Evolutionary conservation across 1,139 yeast species (phyloP).

Genomic region (Yamadazyma oceani): DNA sequence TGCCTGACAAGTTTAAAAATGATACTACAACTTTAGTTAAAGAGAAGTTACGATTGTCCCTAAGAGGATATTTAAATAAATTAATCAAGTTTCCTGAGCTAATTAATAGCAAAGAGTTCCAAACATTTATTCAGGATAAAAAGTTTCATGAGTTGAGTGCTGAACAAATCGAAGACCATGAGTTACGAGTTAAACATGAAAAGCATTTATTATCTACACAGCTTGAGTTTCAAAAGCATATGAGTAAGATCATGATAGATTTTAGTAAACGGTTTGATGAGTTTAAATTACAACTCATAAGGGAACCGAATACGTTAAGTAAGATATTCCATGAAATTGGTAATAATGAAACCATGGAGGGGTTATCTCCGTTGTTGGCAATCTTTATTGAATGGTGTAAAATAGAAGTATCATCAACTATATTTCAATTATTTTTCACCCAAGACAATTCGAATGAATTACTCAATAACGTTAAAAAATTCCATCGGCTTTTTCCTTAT

Average conservation of each 20-base stretch:
- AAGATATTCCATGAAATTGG: slow-evolving; percentile 66
- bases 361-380: slow-evolving; percentile 66
- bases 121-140: slow-evolving; percentile 50
- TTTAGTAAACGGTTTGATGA: slow-evolving; percentile 53
- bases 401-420: slow-evolving; percentile 78
- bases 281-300: slow-evolving; percentile 53
- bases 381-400: slow-evolving; percentile 80
- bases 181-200: slow-evolving; percentile 61
- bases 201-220: slow-evolving; percentile 62
- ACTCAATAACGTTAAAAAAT: slow-evolving; percentile 61
- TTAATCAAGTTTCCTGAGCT: slow-evolving; percentile 57
- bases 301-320: slow-evolving; percentile 48
- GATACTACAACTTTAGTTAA: slow-evolving; percentile 26
- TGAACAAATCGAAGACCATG: slow-evolving; percentile 54
- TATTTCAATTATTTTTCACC: slow-evolving; percentile 76
- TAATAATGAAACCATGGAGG: slow-evolving; percentile 47
- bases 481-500: slow-evolving; percentile 80
- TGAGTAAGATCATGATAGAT: slow-evolving; percentile 41
- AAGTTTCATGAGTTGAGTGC: slow-evolving; percentile 25
- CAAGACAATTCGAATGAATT: slow-evolving; percentile 78
- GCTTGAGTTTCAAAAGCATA: slow-evolving; percentile 68
- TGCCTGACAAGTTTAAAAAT: slow-evolving; percentile 53
- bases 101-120: slow-evolving; percentile 49
- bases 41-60: slow-evolving; percentile 72
- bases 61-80: slow-evolving; percentile 67